Evolutionary conservation across 106 monocot species (phyloP), one percentile per base, ranked within the genome.

Genomic region (Dendrobium catenatum): DNA sequence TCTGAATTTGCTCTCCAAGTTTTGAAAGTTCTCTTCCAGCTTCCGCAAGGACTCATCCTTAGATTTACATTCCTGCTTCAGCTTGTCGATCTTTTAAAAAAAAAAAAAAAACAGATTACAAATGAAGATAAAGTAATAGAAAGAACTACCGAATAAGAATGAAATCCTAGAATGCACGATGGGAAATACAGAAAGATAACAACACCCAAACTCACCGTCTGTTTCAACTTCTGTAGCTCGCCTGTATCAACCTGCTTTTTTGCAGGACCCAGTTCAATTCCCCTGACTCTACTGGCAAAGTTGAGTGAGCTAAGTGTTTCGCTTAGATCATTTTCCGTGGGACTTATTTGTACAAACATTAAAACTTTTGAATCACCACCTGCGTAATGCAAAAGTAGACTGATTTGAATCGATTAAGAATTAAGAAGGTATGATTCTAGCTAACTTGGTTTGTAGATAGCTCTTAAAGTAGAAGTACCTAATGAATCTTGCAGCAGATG

Each of bases 281-380:
- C 86, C 29, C 92, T 83, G 72, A 93, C 95, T 77, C 95, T 90
- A 70, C 89, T 89, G 24, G 95, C 93, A 82, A 95, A 95, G 80
- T 95, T 95, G 61, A 95, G 80, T 48, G 95, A 95, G 84, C 95
- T 91, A 20, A 91, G 82, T 73, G 93, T 93, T 85, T 95, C 95
- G 27, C 93, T 83, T 19, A 86, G 48, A 26, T 95, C 95, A 81
- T 93, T 93, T 40, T 93, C 91, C 0, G 91, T 89, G 4, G 95
- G 93, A 77, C 95, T 95, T 67, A 95, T 89, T 91, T 95, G 95
- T 26, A 95, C 95, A 84, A 93, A 91, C 95, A 95, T 95, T 41
- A 95, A 79, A 0, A 91, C 85, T 79, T 95, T 95, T 2, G 95
- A 88, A 77, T 95, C 93, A 26, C 95, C 95, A 77, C 95, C 95